A percentile compares a stretch with the other conserved stretches of the same genome.
Conservation (phyloP, 495 filamentous ascomycete species). For the Lophium mytilinum region DNA sequence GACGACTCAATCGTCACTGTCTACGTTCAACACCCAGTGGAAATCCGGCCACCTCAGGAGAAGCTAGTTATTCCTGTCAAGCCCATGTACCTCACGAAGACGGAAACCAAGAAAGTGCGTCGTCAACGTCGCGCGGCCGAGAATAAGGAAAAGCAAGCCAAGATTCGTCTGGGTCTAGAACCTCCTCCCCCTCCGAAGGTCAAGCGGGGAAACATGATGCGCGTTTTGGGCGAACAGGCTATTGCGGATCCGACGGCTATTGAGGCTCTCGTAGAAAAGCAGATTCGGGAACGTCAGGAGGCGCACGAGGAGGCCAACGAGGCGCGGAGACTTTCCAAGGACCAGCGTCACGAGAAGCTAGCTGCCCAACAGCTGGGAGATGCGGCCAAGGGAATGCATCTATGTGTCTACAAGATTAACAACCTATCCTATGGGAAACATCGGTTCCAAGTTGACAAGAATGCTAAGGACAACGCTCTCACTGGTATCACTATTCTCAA, state of each 20-base stretch:
- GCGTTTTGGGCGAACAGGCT: conserved; percentile 91
- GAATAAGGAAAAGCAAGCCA: conserved; percentile 91
- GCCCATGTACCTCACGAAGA: conserved; percentile 84
- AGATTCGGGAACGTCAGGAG: conserved; percentile 76
- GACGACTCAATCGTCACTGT: conserved; percentile 76
- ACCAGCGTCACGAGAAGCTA: conserved; percentile 80
- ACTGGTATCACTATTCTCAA: conserved; percentile 85
- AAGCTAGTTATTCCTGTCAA: conserved; percentile 70
- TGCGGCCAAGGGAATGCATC: conserved; percentile 70
- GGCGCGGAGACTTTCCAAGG: conserved; percentile 83
- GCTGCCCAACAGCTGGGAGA: conserved; percentile 78
- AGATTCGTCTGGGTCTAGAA: conserved; percentile 82
- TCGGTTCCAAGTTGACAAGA: conserved; percentile 84
- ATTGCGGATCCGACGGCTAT: conserved; percentile 97
- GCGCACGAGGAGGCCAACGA: conserved; percentile 74
- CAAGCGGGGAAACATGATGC: conserved; percentile 93
- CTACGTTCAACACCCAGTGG: conserved; percentile 91
- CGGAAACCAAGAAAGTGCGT: conserved; percentile 85
- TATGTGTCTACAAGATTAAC: conserved; percentile 81
- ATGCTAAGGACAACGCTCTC: conserved; percentile 77
- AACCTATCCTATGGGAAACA: conserved; percentile 83
- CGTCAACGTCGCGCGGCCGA: conserved; percentile 86
- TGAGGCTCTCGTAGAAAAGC: conserved; percentile 82
- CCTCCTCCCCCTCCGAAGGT: conserved; percentile 88
- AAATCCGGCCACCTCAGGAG: conserved; percentile 83